A percentile compares a stretch with the other conserved stretches of the same genome.
Conservation (phyloP, 345 rosid species). For the Euphorbia lathyris region DNA sequence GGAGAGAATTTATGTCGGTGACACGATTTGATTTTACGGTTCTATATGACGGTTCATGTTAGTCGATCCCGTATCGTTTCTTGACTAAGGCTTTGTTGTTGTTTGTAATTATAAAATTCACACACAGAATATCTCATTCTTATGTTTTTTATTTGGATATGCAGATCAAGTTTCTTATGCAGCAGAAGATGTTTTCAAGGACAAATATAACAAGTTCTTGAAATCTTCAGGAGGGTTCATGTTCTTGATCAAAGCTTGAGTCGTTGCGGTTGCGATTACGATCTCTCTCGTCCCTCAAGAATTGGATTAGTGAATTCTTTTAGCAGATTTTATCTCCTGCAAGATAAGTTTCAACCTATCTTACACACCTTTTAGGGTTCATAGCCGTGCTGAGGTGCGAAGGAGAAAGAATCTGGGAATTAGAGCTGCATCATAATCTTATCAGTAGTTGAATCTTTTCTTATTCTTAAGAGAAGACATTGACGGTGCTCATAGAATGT, state of each 20-base stretch:
- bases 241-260: background rate
- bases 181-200: conserved; percentile 11
- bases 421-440: background rate
- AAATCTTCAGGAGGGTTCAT: background rate
- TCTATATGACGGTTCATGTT: no score
- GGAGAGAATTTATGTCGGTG: no score
- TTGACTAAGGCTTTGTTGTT: no score
- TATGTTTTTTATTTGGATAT: background rate
- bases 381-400: background rate
- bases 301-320: background rate
- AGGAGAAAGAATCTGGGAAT: conserved; percentile 1
- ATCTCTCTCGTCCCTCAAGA: no score
- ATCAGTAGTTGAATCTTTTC: background rate
- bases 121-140: no score
- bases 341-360: conserved; percentile 11
- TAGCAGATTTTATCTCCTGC: conserved; percentile 12
- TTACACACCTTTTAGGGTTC: conserved; percentile 10
- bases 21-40: no score
- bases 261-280: no score
- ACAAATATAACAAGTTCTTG: conserved; percentile 5
- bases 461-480: conserved; percentile 6
- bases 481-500: background rate
- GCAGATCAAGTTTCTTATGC: conserved; percentile 15
- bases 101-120: no score
- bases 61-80: no score